Percentiles rank a stretch among this genome's conserved stretches.
Conservation (phyloP, 352 stramenopile genomes). For the Globisporangium orthogonon region DNA sequence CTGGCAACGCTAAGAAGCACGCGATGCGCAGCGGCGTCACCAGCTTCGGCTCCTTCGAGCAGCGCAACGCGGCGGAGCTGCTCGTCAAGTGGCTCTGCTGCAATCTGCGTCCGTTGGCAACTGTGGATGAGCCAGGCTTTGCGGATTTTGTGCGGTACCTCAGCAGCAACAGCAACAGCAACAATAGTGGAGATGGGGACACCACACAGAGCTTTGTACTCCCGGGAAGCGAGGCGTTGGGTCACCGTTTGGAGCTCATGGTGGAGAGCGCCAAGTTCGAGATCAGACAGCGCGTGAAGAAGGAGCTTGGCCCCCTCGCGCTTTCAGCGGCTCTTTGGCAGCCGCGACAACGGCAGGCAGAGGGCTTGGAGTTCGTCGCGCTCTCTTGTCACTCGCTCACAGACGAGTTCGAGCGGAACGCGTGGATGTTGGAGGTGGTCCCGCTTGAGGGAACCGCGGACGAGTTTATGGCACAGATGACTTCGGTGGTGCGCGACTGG, state of each 20-base stretch:
- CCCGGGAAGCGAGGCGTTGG: slow-evolving; percentile 18
- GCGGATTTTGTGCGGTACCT: slow-evolving; percentile 22
- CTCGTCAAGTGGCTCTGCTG: slow-evolving; percentile 33
- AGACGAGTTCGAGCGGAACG: slow-evolving; percentile 21
- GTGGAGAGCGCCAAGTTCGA: slow-evolving; percentile 33
- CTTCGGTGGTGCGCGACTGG: slow-evolving; percentile 12
- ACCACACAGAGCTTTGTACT: slow-evolving; percentile 11
- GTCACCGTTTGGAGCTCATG: slow-evolving; percentile 30
- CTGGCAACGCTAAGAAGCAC: slow-evolving; percentile 18
- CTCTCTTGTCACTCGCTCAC: slow-evolving; percentile 23
- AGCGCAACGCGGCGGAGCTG: slow-evolving; percentile 26
- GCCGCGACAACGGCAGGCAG: background rate
- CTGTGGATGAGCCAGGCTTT: slow-evolving; percentile 28
- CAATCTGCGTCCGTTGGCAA: slow-evolving; percentile 24
- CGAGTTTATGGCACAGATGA: slow-evolving; percentile 7
- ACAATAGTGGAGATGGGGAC: too few relatives aligned
- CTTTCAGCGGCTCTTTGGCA: slow-evolving; percentile 25
- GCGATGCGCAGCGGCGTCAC: slow-evolving; percentile 3
- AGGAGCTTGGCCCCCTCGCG: slow-evolving; percentile 17
- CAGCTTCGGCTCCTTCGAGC: slow-evolving; percentile 10
- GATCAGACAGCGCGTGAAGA: slow-evolving; percentile 26
- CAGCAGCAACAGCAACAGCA: background rate
- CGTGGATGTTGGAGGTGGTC: slow-evolving; percentile 24
- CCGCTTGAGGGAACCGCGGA: slow-evolving; percentile 7
- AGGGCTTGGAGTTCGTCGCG: slow-evolving; percentile 12